Base-by-base conservation (phyloP, 306 rosid species). In the Cucumis hystrix region DNA sequence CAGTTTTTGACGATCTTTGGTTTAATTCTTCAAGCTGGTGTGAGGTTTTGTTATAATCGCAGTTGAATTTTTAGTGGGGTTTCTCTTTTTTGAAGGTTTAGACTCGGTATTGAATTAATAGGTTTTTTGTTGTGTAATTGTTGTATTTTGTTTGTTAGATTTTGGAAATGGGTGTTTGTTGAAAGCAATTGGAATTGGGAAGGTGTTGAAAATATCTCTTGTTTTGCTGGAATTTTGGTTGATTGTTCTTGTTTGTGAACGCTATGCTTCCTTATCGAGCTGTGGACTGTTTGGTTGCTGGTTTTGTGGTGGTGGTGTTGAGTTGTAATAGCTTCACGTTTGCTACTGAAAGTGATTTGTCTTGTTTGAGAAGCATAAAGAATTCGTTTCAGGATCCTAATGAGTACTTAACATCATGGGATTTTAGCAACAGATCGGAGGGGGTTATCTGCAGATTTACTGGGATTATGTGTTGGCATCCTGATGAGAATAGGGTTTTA, bases 401-500 rank as follows among this genome's bases (percentile, higher is more conserved):
- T n/a, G 73, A 69, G 8, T 82, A 78, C 79, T 81, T 93, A 85
- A 62, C 9, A 14, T 75, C 87, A 0, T 91, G 98, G 98, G 39
- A 84, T 84, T 93, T 93, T 82, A 64, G 81, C 85, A 91, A 91
- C 73, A 33, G 5, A 0, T 82, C 96, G 2, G 95, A 90, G 83
- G 98, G 98, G 13, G 84, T 43, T 74, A 89, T 89, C 45, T 91
- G 98, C 76, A 85, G 62, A 80, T 93, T 93, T 78, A 72, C 39
- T 13, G 98, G 98, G 63, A 79, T 93, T 9, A 88, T 91, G 54
- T 93, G 98, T 83, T 93, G 98, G 98, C 96, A 93, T 84, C 92
- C 94, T 75, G 89, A 87, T 63, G 98, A 93, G 85, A 88, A 87
- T 78, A 87, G 43, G 77, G 97, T 93, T 51, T 68, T 91, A 49